These are phyloP conservation scores for Boletus rubropictus DNA, from an alignment of 768 basidiomycete species.

Conservation along the genomic window DNA sequence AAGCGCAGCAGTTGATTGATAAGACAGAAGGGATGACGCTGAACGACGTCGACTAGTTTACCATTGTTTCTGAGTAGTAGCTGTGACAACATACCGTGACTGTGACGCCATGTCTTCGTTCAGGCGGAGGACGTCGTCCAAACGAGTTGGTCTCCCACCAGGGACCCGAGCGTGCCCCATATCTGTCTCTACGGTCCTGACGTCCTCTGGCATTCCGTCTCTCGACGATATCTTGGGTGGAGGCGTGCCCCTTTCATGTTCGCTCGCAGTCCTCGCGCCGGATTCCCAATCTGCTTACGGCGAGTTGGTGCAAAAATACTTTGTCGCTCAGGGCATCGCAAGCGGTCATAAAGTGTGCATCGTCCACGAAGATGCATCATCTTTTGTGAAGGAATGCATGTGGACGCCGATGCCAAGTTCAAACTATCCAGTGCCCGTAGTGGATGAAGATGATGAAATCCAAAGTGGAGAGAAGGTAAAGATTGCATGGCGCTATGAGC, in stretches of 20 bases:
- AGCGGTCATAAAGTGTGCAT: constrained; percentile 65
- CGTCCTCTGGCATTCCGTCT: constrained; percentile 86
- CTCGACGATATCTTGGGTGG: constrained; percentile 94
- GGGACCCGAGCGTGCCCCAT: constrained; percentile 58
- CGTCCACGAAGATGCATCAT: constrained; percentile 51
- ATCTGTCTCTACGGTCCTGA: constrained; percentile 50
- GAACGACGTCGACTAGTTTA: constrained; percentile 26
- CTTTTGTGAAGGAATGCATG: constrained; percentile 71
- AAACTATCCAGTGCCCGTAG: constrained; percentile 6
- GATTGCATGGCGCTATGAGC: constrained; percentile 97
- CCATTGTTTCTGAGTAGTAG: neutral
- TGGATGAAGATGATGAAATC: constrained; percentile 31
- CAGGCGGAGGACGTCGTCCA: constrained; percentile 55
- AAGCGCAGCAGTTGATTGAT: constrained; percentile 12
- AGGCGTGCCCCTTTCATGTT: constrained; percentile 78
- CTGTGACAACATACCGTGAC: constrained; percentile 4
- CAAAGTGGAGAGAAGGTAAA: constrained; percentile 62
- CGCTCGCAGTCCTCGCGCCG: constrained; percentile 68
- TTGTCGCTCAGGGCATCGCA: constrained; percentile 79
- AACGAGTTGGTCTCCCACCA: constrained; percentile 36
- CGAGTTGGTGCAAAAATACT: constrained; percentile 82
- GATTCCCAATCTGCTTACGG: constrained; percentile 85
- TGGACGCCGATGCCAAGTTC: constrained; percentile 49
- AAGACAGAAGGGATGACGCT: constrained; percentile 17
- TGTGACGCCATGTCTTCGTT: constrained; percentile 62